These are phyloP conservation scores for Massospora cicadina DNA, from an alignment of 371 early-diverging fungal genomes.

Conservation along the genomic window DNA sequence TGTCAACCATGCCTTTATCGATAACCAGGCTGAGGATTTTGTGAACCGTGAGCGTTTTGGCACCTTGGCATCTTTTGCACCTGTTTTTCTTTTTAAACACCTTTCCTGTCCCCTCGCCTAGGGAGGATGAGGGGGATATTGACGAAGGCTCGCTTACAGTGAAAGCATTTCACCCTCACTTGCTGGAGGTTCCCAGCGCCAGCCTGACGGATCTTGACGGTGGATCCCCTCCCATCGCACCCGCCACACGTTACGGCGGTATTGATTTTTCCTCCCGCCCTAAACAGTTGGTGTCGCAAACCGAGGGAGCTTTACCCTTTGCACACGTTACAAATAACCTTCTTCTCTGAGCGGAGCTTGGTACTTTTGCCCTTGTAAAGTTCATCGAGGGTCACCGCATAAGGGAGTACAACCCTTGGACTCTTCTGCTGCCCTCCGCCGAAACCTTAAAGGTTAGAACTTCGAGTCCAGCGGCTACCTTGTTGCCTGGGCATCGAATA, in stretches of 20 bases:
- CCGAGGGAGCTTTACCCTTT: slow-evolving; percentile 23
- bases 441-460: slow-evolving; percentile 71
- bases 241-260: slow-evolving; percentile 49
- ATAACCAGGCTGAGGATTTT: slow-evolving; percentile 47
- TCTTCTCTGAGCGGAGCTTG: slow-evolving; percentile 76
- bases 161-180: slow-evolving; percentile 82
- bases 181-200: slow-evolving; percentile 93
- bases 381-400: slow-evolving; percentile 77
- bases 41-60: slow-evolving; percentile 47
- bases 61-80: slow-evolving; percentile 57
- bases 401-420: slow-evolving; percentile 50
- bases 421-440: slow-evolving; percentile 24
- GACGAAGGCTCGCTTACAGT: slow-evolving; percentile 36
- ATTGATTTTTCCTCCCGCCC: slow-evolving; percentile 46
- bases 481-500: slow-evolving; percentile 33
- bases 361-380: slow-evolving; percentile 84
- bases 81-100: slow-evolving; percentile 43
- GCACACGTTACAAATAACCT: slow-evolving; percentile 45
- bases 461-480: slow-evolving; percentile 63
- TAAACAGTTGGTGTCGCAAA: background rate
- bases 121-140: too few relatives aligned
- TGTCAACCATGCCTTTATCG: slow-evolving; percentile 67
- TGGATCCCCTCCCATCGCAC: slow-evolving; percentile 70
- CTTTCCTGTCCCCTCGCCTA: slow-evolving; percentile 41
- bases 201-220: slow-evolving; percentile 71